Evolutionary conservation across 768 basidiomycete genomes (phyloP).

Genomic region (Amanita brunnescens): DNA sequence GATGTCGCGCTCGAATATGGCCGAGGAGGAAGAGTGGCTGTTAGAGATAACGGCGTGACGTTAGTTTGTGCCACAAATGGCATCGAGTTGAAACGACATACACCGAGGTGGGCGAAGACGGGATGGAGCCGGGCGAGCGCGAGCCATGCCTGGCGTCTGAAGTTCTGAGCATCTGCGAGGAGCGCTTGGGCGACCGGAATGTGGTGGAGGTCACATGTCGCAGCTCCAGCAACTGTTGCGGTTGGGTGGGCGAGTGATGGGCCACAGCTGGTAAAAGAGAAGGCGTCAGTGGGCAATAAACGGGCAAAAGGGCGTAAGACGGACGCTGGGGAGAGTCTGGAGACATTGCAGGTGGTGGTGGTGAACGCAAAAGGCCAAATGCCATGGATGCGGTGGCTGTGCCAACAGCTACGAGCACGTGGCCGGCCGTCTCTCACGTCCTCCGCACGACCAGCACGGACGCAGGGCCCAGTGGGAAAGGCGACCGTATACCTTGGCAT

Average conservation of each 20-base stretch:
- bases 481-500: no score
- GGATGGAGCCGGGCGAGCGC: slow-evolving; percentile 64
- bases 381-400: slow-evolving; percentile 2
- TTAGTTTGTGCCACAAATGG: not conserved
- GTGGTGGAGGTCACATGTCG: slow-evolving; percentile 48
- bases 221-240: slow-evolving; percentile 26
- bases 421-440: no score
- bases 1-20: slow-evolving; percentile 90
- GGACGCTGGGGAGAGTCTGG: not conserved
- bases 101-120: slow-evolving; percentile 75
- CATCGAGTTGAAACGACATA: slow-evolving; percentile 25
- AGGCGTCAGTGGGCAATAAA: no score
- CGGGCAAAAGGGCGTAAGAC: not conserved
- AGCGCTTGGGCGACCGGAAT: slow-evolving; percentile 31
- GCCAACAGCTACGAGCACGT: not conserved
- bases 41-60: not conserved
- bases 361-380: not conserved
- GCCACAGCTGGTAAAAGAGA: no score
- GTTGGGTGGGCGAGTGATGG: slow-evolving; percentile 22
- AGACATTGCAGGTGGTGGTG: not conserved
- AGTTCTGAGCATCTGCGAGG: slow-evolving; percentile 40
- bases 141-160: slow-evolving; percentile 42
- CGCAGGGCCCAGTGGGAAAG: no score
- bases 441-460: no score
- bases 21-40: slow-evolving; percentile 72